Evolutionary conservation across 2,329 filamentous ascomycete genomes (phyloP).

Genomic region (Neophaeococcomyces mojaviensis): DNA sequence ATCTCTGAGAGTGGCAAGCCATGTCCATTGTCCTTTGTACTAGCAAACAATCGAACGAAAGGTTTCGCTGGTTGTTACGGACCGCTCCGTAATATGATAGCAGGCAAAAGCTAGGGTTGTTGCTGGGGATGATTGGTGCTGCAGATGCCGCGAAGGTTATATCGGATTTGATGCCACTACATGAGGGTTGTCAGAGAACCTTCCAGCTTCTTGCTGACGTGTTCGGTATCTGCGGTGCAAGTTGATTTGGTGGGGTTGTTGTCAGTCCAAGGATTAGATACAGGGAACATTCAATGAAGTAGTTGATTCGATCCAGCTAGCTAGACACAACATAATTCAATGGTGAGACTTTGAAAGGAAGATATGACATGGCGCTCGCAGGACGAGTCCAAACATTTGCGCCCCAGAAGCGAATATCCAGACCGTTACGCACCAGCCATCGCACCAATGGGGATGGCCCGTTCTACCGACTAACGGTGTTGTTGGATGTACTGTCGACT

Average conservation of each 20-base stretch:
- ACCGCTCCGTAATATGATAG: constrained; percentile 5
- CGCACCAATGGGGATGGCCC: too few species aligned
- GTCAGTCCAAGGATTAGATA: not conserved
- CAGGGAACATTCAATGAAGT: not conserved
- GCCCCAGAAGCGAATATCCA: too few species aligned
- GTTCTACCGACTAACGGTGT: too few species aligned
- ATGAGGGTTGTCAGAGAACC: too few species aligned
- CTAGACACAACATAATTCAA: not conserved
- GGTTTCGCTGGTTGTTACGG: not conserved
- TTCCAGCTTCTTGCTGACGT: not conserved
- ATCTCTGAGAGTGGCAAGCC: too few species aligned
- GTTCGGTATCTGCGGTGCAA: not conserved
- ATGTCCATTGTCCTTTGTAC: not conserved
- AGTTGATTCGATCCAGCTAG: not conserved
- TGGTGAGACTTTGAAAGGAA: not conserved
- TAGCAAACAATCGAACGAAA: not conserved
- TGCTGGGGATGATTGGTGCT: not conserved
- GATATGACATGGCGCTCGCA: not conserved
- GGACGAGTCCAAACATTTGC: too few species aligned
- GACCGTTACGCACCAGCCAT: too few species aligned
- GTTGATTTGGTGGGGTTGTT: not conserved
- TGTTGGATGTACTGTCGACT: too few species aligned
- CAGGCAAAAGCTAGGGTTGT: not conserved
- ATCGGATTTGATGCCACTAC: too few species aligned
- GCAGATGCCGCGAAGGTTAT: not conserved